Conservation (phyloP, 2,329 filamentous ascomycete genomes). For the Monosporascus sp. region DNA sequence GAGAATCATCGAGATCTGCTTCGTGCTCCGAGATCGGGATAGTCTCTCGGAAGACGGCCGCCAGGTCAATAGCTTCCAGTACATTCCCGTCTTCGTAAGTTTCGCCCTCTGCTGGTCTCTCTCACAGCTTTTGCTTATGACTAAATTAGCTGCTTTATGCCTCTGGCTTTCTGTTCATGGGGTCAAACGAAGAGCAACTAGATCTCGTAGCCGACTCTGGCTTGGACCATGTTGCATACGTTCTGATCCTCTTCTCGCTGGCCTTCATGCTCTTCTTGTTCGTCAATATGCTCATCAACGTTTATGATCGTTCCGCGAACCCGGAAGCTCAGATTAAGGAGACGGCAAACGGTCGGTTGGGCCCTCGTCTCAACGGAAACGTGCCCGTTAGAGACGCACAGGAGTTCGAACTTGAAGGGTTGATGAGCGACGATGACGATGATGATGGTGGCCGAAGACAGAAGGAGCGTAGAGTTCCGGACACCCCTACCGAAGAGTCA, state of each 20-base stretch:
- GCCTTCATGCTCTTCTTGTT: constrained; percentile 91
- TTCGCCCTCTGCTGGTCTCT: neutral
- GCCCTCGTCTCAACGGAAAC: constrained; percentile 27
- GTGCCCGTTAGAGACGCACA: constrained; percentile 65
- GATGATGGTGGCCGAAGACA: constrained; percentile 43
- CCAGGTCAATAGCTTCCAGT: constrained; percentile 66
- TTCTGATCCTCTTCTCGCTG: constrained; percentile 85
- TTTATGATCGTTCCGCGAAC: constrained; percentile 65
- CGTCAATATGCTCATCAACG: constrained; percentile 74
- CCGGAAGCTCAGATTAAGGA: constrained; percentile 30
- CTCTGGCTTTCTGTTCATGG: constrained; percentile 95
- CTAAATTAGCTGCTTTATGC: constrained; percentile 71
- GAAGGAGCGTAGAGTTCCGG: neutral
- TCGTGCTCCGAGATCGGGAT: constrained; percentile 70
- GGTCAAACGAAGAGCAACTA: constrained; percentile 97
- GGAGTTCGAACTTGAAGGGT: constrained; percentile 86
- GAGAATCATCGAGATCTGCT: constrained; percentile 85
- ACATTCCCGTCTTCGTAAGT: constrained; percentile 65
- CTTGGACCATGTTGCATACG: constrained; percentile 86
- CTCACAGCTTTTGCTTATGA: constrained; percentile 12
- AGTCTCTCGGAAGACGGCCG: constrained; percentile 61
- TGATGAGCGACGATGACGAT: constrained; percentile 88
- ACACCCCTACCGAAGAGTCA: neutral
- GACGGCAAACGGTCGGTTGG: constrained; percentile 30
- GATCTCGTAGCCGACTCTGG: constrained; percentile 63